Conservation (phyloP, 345 rosid genomes). For the Murraya koenigii region DNA sequence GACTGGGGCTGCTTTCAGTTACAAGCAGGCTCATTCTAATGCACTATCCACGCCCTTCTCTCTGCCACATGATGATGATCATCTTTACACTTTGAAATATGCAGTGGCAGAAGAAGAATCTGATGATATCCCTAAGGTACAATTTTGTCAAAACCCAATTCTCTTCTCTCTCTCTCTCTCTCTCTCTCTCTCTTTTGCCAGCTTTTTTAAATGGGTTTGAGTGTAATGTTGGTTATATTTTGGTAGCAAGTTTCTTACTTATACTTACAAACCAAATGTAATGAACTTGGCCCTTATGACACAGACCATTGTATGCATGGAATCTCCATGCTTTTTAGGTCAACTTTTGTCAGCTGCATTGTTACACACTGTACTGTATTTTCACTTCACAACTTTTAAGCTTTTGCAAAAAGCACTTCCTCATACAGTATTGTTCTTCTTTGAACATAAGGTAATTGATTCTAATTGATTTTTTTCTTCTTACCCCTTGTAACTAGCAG, state of each 20-base stretch:
- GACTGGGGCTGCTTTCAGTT: conserved; percentile 36
- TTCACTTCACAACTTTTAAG: conserved; percentile 19
- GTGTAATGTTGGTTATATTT: conserved; percentile 27
- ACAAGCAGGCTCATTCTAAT: conserved; percentile 30
- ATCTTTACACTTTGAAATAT: conserved; percentile 18
- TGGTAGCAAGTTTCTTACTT: conserved; percentile 18
- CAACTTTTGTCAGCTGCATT: conserved; percentile 19
- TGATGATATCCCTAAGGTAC: conserved; percentile 47
- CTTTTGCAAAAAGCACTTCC: background rate
- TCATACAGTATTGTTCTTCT: background rate
- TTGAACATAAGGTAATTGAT: background rate
- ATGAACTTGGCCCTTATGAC: background rate
- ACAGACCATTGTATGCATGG: conserved; percentile 23
- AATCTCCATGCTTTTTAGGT: conserved; percentile 20
- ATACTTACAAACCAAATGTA: conserved; percentile 3
- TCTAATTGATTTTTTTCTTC: no score
- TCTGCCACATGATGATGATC: conserved; percentile 23
- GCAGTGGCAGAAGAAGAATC: conserved; percentile 25
- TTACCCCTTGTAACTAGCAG: no score
- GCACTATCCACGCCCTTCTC: conserved; percentile 25
- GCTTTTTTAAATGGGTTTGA: conserved; percentile 28
- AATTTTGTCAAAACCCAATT: background rate
- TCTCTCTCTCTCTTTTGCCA: conserved; percentile 13
- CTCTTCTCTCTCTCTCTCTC: background rate
- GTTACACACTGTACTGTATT: conserved; percentile 15